Evolutionary conservation across 2,329 filamentous ascomycete genomes (phyloP).

Genomic region (Aspergillus fumigatus): DNA sequence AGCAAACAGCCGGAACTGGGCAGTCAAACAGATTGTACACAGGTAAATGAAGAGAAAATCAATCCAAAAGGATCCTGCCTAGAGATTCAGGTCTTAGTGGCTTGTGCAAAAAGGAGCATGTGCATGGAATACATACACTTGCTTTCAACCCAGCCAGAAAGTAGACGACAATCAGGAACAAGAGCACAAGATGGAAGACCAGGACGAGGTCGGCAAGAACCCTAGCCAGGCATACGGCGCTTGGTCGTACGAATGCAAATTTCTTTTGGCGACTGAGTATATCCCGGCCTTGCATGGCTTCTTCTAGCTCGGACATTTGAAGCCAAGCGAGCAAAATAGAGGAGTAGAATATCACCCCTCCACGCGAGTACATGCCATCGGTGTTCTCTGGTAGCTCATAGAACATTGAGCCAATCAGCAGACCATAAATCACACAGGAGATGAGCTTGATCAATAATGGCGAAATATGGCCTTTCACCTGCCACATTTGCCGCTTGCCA

Average conservation of each 20-base stretch:
- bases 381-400: slow-evolving; percentile 57
- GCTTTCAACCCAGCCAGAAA: slow-evolving; percentile 48
- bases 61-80: slow-evolving; percentile 59
- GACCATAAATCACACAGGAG: slow-evolving; percentile 63
- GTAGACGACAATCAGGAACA: slow-evolving; percentile 58
- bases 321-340: slow-evolving; percentile 61
- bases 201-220: slow-evolving; percentile 55
- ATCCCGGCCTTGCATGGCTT: slow-evolving; percentile 64
- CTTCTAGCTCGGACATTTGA: slow-evolving; percentile 69
- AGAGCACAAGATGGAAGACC: slow-evolving; percentile 47
- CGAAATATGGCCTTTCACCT: slow-evolving; percentile 65
- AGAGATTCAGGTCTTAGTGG: not conserved
- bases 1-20: slow-evolving; percentile 60
- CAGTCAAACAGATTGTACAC: slow-evolving; percentile 54
- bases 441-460: slow-evolving; percentile 69
- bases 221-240: slow-evolving; percentile 54
- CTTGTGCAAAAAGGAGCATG: not conserved
- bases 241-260: slow-evolving; percentile 61
- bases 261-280: slow-evolving; percentile 62
- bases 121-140: slow-evolving; percentile 15
- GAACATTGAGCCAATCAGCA: slow-evolving; percentile 72
- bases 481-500: slow-evolving; percentile 67
- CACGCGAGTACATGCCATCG: slow-evolving; percentile 55
- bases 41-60: slow-evolving; percentile 57
- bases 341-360: slow-evolving; percentile 58